phyloP scores from a whole-genome alignment of 2,329 filamentous ascomycete genomes.

The Trematosphaeria pertusa region DNA sequence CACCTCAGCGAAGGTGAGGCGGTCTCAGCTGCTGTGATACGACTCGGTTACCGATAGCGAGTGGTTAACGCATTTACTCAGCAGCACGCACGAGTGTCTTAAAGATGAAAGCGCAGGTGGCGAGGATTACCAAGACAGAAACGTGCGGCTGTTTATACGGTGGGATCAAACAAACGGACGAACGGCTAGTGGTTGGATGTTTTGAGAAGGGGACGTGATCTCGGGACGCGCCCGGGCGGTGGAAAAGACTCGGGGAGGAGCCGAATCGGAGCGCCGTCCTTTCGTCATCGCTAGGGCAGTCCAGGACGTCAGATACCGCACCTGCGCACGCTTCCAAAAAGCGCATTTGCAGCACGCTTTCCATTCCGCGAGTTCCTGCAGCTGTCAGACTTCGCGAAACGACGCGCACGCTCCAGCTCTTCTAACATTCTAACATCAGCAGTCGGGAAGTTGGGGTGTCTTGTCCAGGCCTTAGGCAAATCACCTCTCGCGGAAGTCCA shows the following conservation, averaged over 20 bases:
- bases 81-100: not conserved
- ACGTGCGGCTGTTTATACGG: no score
- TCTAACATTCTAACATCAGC: no score
- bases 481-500: not conserved
- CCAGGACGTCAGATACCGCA: no score
- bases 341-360: no score
- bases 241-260: not conserved
- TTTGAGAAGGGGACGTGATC: no score
- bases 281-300: not conserved
- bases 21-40: no score
- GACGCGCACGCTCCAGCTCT: constrained; percentile 1
- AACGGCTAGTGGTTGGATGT: no score
- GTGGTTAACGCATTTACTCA: not conserved
- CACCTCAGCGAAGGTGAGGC: no score
- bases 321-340: no score
- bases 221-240: not conserved
- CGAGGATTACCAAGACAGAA: not conserved
- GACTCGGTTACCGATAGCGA: not conserved
- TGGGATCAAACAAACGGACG: no score
- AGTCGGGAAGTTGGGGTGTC: not conserved
- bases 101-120: not conserved
- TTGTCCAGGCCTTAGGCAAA: not conserved
- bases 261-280: not conserved
- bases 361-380: constrained; percentile 1
- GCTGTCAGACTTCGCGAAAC: constrained; percentile 2